A percentile compares a stretch with the other conserved stretches of the same genome.
Evolutionary conservation across 805 yeast species (phyloP).

Genomic region (Suhomyces sp.): DNA sequence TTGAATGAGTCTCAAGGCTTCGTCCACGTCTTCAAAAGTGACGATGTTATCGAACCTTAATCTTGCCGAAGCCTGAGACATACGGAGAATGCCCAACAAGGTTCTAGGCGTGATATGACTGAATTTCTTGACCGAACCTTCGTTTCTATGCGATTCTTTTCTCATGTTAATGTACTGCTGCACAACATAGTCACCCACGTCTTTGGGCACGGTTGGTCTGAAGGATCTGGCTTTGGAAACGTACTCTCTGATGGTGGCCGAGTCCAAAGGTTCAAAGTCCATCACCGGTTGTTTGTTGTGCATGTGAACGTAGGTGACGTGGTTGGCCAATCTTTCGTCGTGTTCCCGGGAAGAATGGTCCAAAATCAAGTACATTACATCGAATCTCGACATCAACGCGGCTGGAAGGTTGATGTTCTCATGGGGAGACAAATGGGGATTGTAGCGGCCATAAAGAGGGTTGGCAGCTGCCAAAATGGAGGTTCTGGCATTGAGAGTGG

Average conservation of each 20-base stretch:
- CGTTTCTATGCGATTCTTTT: constrained; percentile 81
- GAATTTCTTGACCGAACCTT: constrained; percentile 72
- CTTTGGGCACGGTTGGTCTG: constrained; percentile 81
- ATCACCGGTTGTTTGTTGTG: constrained; percentile 80
- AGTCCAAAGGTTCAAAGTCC: constrained; percentile 72
- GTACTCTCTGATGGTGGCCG: constrained; percentile 79
- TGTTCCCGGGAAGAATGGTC: constrained; percentile 78
- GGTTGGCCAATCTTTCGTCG: constrained; percentile 86
- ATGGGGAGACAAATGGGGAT: constrained; percentile 83
- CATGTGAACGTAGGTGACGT: constrained; percentile 95
- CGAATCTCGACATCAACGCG: constrained; percentile 92
- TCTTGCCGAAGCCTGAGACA: constrained; percentile 93
- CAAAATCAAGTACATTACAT: constrained; percentile 78
- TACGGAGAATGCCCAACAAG: constrained; percentile 80
- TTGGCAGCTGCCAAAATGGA: constrained; percentile 98
- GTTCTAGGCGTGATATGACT: constrained; percentile 96
- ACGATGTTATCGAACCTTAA: constrained; percentile 77
- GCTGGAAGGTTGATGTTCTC: constrained; percentile 97
- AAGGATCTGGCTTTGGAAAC: constrained; percentile 80
- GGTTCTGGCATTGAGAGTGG: constrained; percentile 92
- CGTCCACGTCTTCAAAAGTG: constrained; percentile 82
- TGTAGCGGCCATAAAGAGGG: constrained; percentile 93
- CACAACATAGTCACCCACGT: constrained; percentile 83
- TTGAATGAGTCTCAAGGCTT: constrained; percentile 81
- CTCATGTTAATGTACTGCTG: constrained; percentile 86